Conservation (phyloP, 495 filamentous ascomycete species). For the Xylaria sp. region DNA sequence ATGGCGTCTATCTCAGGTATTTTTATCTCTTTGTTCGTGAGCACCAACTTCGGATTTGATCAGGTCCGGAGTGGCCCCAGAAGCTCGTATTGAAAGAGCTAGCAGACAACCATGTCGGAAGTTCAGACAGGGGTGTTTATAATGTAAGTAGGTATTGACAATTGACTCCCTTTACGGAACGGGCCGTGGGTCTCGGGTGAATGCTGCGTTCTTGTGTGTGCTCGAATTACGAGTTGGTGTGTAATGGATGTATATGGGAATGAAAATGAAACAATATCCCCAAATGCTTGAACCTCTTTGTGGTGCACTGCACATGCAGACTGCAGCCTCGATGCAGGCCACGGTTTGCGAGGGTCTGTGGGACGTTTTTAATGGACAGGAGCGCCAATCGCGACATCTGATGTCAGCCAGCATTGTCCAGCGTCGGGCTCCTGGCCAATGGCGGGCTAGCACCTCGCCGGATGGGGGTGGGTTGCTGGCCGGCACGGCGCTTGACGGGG, state of each 20-base stretch:
- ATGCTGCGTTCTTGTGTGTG: neutral
- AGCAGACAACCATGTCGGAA: neutral
- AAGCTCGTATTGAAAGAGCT: constrained; percentile 14
- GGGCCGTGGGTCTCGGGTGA: constrained; percentile 24
- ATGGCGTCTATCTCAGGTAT: neutral
- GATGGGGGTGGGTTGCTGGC: neutral
- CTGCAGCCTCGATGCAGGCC: constrained; percentile 14
- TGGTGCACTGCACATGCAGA: neutral
- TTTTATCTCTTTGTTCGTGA: constrained; percentile 5
- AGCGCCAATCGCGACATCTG: constrained; percentile 24
- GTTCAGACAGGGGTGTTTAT: neutral
- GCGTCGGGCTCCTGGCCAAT: constrained; percentile 16
- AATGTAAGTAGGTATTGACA: neutral
- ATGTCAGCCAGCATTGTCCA: constrained; percentile 2
- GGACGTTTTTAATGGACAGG: neutral
- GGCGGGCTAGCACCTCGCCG: constrained; percentile 17
- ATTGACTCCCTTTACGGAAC: constrained; percentile 7
- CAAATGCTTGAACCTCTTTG: neutral
- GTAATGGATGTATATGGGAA: neutral
- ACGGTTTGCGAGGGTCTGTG: neutral
- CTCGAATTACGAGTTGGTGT: neutral
- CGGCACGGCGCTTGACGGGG: constrained; percentile 23
- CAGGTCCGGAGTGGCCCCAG: constrained; percentile 2
- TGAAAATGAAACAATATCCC: neutral
- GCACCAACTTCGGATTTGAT: neutral